A percentile compares a stretch with the other conserved stretches of the same genome.
phyloP scores from a whole-genome alignment of 148 eudicot species.

The Salicornia ramosissima region DNA sequence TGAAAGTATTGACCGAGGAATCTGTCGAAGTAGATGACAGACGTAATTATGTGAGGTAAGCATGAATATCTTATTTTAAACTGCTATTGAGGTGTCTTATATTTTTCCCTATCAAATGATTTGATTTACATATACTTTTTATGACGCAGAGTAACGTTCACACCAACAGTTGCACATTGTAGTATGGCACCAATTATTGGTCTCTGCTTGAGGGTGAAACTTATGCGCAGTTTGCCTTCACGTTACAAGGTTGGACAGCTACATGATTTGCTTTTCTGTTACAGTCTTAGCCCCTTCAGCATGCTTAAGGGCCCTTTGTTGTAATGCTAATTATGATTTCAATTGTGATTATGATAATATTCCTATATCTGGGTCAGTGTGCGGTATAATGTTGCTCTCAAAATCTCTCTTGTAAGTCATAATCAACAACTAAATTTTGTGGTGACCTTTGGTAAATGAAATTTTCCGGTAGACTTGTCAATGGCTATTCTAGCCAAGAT shows the following conservation, averaged over 20 bases:
- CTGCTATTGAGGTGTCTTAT: not conserved
- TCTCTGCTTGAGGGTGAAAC: conserved; percentile 89
- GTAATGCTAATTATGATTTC: not conserved
- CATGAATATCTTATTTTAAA: not conserved
- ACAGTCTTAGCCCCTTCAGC: not conserved
- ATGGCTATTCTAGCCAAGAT: not conserved
- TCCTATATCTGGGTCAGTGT: not conserved
- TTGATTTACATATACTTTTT: not conserved
- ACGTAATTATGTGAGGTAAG: conserved; percentile 64
- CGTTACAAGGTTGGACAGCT: conserved; percentile 57
- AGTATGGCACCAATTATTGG: conserved; percentile 96
- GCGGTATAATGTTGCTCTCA: not conserved
- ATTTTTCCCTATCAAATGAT: not conserved
- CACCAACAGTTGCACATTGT: conserved; percentile 98
- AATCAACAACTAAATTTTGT: not conserved
- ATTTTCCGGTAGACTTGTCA: not conserved
- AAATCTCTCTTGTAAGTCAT: not conserved
- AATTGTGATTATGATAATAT: not conserved
- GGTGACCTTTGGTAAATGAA: not conserved
- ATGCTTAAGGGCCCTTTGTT: not conserved
- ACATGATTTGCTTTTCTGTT: not conserved
- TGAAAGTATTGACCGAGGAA: conserved; percentile 92
- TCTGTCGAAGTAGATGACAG: conserved; percentile 78
- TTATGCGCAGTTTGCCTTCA: conserved; percentile 84
- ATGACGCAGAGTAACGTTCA: conserved; percentile 71